Base-by-base conservation (phyloP, 2,329 filamentous ascomycete species). In the Ilyonectria sp. region DNA sequence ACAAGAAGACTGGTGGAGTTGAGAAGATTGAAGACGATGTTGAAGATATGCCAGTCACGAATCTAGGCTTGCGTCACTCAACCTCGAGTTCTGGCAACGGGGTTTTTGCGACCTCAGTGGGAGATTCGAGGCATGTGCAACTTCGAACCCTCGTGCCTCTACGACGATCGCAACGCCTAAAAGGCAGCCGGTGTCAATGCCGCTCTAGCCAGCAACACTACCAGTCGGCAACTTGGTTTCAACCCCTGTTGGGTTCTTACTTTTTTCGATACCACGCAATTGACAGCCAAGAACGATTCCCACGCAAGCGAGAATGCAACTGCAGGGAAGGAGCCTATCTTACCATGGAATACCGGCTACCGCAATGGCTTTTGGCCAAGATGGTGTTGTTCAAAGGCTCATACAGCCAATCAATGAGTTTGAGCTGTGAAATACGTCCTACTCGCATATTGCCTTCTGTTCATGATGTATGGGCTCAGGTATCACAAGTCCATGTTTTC, bases 401-500 rank as follows among this genome's bases (percentile, higher is more conserved):
- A 6, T 61, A 26, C 19, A 29, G 58, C 50, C 29, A 26, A 10
- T 31, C 43, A 2, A 37, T 37, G 0, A 17, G 0, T 0, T 4
- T 70, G 0, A 61, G 1, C 9, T 1, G n/a, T 26, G 58, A 70
- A 2, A 26, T 74, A 2, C 69, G 66, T 0, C 57, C 23, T 10
- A 11, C 62, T 1, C 71, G 70, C 4, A 13, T 17, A 0, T 15
- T 72, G 0, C 0, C 1, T 1, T 5, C 0, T 0, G 0, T 0
- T 0, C 0, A 17, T 0, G 0, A 0, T 0, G 1, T 49, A 0
- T 65, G 40, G 44, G 0, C 1, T 0, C 15, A 2, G 0, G 4
- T 64, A 0, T 0, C 1, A 0, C 0, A 9, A 0, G 15, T 15
- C 6, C 21, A 2, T 0, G 0, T 7, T 2, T 4, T 74, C 4